Evolutionary conservation across 1,284 basidiomycete species (phyloP), one percentile per base, ranked within the genome.

Genomic region (Cryptococcus sp.): DNA sequence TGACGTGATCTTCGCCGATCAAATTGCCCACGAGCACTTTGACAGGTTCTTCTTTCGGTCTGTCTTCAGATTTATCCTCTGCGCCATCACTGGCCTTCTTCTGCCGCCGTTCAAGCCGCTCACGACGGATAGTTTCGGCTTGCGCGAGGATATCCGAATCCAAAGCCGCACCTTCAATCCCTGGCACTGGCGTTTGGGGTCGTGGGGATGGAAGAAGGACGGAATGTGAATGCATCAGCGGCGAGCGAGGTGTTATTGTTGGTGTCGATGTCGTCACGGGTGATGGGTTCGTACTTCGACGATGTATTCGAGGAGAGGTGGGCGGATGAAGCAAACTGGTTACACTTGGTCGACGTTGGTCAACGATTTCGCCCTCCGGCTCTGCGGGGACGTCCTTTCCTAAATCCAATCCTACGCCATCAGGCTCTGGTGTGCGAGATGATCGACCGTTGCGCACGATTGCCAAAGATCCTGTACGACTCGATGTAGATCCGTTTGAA

Each of bases 1-100:
- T 99, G 78, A 89, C 93, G 79, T 99, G 95, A 67, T 88, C 95
- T 76, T 98, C 94, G 41, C 91, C 91, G 63, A 99, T 97, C 66
- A 98, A 79, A 76, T 98, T 98, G 10, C 95, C 95, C 0, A 98
- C 91, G 13, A 96, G 80, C 13, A 89, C 89, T 54, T 81, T 80
- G 30, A 13, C 30, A 49, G 85, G 81, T 30, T 71, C 71, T 22
- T 68, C 61, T 20, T 66, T 61, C 6, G 68, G 57, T 49, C 66
- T 61, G 42, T 63, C 55, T 22, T 54, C 38, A 50, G 65, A 58
- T 39, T 61, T 54, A 40, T 52, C 47, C 27, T 40, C 27, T 27
- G 50, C 53, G 54, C 52, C 83, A 53, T 83, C 83, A 72, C 87
- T 68, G 57, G 87, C 49, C 60, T 78, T 77, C 60, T 76, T 76